These are phyloP conservation scores for Fonsecaea pedrosoi DNA, from an alignment of 2,329 filamentous ascomycete species.

Conservation along the genomic window DNA sequence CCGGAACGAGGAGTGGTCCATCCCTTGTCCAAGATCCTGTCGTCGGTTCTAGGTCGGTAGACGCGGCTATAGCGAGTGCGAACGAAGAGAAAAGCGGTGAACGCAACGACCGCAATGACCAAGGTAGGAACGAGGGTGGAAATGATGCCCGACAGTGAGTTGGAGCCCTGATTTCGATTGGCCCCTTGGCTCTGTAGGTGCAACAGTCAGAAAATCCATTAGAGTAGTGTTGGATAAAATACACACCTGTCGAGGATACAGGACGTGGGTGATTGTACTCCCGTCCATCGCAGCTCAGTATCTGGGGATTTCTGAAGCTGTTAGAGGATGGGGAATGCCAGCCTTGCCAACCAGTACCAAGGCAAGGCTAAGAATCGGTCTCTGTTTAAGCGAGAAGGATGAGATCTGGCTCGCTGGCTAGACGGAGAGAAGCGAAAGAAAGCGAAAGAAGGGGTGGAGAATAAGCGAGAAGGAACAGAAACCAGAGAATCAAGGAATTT, in stretches of 20 bases:
- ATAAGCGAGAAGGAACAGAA: neutral
- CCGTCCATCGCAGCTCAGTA: conserved; percentile 11
- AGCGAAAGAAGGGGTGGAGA: conserved; percentile 1
- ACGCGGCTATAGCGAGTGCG: conserved; percentile 54
- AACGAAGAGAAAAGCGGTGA: conserved; percentile 55
- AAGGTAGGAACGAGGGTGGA: conserved; percentile 58
- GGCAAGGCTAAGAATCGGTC: neutral
- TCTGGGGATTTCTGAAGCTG: neutral
- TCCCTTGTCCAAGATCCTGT: conserved; percentile 52
- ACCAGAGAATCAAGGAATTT: neutral
- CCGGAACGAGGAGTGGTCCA: conserved; percentile 38
- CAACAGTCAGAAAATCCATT: neutral
- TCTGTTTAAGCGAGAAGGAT: conserved; percentile 5
- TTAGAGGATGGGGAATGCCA: neutral
- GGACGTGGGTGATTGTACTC: conserved; percentile 25
- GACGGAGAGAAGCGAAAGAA: conserved; percentile 1
- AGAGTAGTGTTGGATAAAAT: neutral
- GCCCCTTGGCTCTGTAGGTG: conserved; percentile 25
- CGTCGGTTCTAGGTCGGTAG: conserved; percentile 53
- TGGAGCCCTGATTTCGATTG: conserved; percentile 43
- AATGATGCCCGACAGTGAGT: conserved; percentile 58
- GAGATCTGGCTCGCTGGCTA: conserved; percentile 5
- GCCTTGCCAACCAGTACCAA: neutral
- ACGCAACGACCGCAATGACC: conserved; percentile 52
- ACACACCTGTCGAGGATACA: conserved; percentile 34